Evolutionary conservation across 2,329 filamentous ascomycete species (phyloP), one percentile per base, ranked within the genome.

Genomic region (Fusarium equiseti): DNA sequence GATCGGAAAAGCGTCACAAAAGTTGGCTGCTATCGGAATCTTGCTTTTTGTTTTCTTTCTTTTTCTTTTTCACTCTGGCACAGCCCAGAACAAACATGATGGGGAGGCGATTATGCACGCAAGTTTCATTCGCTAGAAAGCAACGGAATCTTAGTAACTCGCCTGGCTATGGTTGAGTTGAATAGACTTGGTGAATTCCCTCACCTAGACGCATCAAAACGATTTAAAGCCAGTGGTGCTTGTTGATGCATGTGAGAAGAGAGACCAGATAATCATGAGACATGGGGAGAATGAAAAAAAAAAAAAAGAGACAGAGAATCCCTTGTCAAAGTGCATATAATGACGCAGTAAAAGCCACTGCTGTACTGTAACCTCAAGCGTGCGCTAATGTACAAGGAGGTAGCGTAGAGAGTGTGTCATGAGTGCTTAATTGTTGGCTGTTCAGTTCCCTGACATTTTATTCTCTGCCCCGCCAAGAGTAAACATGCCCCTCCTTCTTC

Each of bases 401-500:
- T 38, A 42, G 32, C 50, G 48, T 38, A 64, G 42, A 60, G 56
- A 53, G 43, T 66, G 51, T 69, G 70, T 63, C 63, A 60, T 51
- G 38, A 58, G 64, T 71, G 68, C 68, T 73, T 73, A 55, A 59
- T 71, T 68, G 38, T 66, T 53, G 31, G 26, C 13, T 62, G 48
- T 38, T 35, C 38, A 29, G 35, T 57, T 64, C 49, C 53, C 58
- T 59, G 68, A 54, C 65, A 66, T 52, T 54, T 60, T 68, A 57
- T 38, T 59, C 57, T 48, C 35, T 71, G 72, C 73, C 73, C 73
- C 73, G 69, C 73, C 70, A 75, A 67, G 50, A 56, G 52, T 59
- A 55, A 62, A 66, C 44, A 58, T 75, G 71, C 74, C 74, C 74
- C 74, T 73, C 72, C 63, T 60, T 70, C 56, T 59, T 72, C 46